Evolutionary conservation across 768 basidiomycete species (phyloP).

Genomic region (Suillus plorans): DNA sequence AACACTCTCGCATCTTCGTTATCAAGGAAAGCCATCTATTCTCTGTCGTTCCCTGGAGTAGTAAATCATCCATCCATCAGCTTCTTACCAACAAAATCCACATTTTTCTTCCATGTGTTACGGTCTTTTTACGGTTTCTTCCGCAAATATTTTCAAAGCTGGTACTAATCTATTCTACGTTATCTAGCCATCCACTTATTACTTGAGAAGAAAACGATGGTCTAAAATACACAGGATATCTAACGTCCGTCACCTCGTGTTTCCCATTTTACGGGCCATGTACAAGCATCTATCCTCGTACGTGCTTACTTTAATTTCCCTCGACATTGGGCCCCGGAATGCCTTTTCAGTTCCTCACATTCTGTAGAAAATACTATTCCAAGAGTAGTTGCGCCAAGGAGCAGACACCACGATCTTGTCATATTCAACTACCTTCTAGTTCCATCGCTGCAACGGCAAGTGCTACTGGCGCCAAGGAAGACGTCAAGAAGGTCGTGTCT

Average conservation of each 20-base stretch:
- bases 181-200: background rate
- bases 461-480: slow-evolving; percentile 12
- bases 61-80: no score
- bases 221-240: background rate
- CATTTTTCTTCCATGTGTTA: no score
- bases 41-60: no score
- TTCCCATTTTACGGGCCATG: slow-evolving; percentile 2
- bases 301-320: slow-evolving; percentile 6
- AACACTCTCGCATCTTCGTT: no score
- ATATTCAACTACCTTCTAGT: slow-evolving; percentile 50
- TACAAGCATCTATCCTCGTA: slow-evolving; percentile 8
- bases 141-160: no score
- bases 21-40: no score
- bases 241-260: slow-evolving; percentile 19
- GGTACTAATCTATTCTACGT: no score
- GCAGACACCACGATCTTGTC: background rate
- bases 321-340: background rate
- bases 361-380: background rate
- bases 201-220: background rate
- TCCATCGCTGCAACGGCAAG: slow-evolving; percentile 38
- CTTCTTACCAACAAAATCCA: no score
- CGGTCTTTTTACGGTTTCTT: no score
- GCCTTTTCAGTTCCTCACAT: slow-evolving; percentile 8
- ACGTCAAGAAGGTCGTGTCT: slow-evolving; percentile 42
- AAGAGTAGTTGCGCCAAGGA: slow-evolving; percentile 14